A percentile compares a stretch with the other conserved stretches of the same genome.
phyloP scores from a whole-genome alignment of 1,284 basidiomycete genomes.

The Pascua guehoae region DNA sequence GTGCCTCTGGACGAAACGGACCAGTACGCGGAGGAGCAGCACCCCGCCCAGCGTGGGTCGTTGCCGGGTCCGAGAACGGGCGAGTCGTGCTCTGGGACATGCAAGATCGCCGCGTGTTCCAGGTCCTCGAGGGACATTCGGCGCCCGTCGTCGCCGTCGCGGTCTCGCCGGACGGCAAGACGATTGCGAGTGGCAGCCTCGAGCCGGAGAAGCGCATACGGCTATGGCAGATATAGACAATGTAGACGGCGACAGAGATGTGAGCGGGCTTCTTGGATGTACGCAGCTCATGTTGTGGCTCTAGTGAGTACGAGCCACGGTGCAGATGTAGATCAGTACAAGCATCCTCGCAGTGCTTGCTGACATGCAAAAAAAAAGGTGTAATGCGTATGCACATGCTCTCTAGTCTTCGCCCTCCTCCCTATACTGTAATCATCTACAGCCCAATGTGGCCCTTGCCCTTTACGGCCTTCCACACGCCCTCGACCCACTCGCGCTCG shows the following conservation, averaged over 20 bases:
- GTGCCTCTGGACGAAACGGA: too few relatives aligned
- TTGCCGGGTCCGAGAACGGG: conserved; percentile 86
- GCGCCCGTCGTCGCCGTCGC: conserved; percentile 43
- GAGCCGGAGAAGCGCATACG: conserved; percentile 16
- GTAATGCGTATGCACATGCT: too few relatives aligned
- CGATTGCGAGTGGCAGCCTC: conserved; percentile 15
- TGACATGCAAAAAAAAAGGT: not conserved
- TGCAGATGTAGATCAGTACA: not conserved
- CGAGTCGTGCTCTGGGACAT: conserved; percentile 88
- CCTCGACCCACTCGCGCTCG: conserved; percentile 46
- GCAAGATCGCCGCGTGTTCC: conserved; percentile 71
- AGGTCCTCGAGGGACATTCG: conserved; percentile 60
- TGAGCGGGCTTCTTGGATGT: too few relatives aligned
- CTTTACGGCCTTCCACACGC: conserved; percentile 41
- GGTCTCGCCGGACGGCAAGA: conserved; percentile 21
- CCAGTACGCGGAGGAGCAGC: too few relatives aligned
- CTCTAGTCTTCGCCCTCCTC: too few relatives aligned
- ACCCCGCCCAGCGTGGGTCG: conserved; percentile 55
- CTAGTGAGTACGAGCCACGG: not conserved
- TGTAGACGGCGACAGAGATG: too few relatives aligned
- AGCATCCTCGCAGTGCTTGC: not conserved
- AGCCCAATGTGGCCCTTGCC: conserved; percentile 33
- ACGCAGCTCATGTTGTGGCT: too few relatives aligned
- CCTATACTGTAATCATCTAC: not conserved
- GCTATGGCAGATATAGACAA: conserved; percentile 5